phyloP scores from a whole-genome alignment of 2,329 filamentous ascomycete genomes.

The Beauveria pseudobassiana region DNA sequence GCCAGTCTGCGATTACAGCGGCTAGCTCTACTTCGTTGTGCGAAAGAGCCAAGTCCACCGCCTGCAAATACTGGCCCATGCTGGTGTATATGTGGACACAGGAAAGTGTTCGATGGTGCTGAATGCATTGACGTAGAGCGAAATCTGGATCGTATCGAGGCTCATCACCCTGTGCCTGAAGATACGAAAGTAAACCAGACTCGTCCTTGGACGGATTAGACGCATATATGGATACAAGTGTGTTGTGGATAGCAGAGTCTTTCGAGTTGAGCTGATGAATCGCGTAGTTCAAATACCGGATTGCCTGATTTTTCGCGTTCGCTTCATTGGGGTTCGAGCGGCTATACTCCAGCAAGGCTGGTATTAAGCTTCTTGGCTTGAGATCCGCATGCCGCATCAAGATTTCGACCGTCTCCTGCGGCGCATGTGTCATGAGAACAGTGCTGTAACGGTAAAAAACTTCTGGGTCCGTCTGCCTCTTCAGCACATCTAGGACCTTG shows the following conservation, averaged over 20 bases:
- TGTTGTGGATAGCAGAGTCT: constrained; percentile 90
- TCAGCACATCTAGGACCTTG: constrained; percentile 79
- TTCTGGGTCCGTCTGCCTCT: constrained; percentile 85
- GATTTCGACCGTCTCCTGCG: constrained; percentile 85
- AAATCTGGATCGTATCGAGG: constrained; percentile 92
- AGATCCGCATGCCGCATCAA: constrained; percentile 86
- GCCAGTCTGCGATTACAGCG: constrained; percentile 78
- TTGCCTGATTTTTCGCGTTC: constrained; percentile 75
- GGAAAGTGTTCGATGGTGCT: constrained; percentile 84
- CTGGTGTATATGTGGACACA: constrained; percentile 96
- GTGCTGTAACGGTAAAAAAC: constrained; percentile 96
- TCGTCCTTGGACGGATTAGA: constrained; percentile 79
- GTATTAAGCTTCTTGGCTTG: constrained; percentile 81
- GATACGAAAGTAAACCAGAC: constrained; percentile 75
- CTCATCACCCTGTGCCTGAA: constrained; percentile 82
- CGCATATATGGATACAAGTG: constrained; percentile 90
- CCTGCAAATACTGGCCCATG: constrained; percentile 91
- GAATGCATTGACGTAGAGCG: constrained; percentile 88
- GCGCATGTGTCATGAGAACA: constrained; percentile 86
- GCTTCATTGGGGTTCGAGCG: constrained; percentile 58
- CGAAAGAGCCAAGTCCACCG: constrained; percentile 84
- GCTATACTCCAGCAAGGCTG: constrained; percentile 90
- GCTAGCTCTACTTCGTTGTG: constrained; percentile 88
- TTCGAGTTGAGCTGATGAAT: constrained; percentile 78
- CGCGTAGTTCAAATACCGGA: constrained; percentile 87